These are phyloP conservation scores for Physaria fendleri DNA, from an alignment of 345 rosid species.

Conservation along the genomic window DNA sequence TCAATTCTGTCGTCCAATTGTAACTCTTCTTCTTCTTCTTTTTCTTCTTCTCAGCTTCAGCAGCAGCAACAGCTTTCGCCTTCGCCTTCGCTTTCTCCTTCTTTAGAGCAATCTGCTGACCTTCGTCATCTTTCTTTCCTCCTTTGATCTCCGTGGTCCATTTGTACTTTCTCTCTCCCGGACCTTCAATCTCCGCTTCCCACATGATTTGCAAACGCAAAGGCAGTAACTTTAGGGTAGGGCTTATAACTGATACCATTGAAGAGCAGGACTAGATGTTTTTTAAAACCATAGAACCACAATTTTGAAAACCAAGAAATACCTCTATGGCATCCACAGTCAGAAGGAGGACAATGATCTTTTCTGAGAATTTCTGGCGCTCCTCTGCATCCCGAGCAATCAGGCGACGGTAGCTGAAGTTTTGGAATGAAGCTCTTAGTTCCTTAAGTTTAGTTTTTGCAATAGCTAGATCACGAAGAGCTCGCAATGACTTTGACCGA, in stretches of 20 bases:
- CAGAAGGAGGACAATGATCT: slow-evolving; percentile 85
- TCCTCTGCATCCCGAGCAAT: slow-evolving; percentile 73
- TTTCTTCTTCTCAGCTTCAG: slow-evolving; percentile 37
- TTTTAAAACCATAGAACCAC: neutral
- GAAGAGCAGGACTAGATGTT: neutral
- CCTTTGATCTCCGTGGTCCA: slow-evolving; percentile 61
- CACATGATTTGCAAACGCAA: slow-evolving; percentile 4
- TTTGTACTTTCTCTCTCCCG: slow-evolving; percentile 59
- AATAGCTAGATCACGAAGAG: slow-evolving; percentile 83
- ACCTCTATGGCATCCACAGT: slow-evolving; percentile 97
- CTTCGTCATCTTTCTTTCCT: slow-evolving; percentile 23
- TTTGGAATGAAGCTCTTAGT: slow-evolving; percentile 65
- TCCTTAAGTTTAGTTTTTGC: slow-evolving; percentile 92
- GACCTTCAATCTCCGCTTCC: slow-evolving; percentile 70
- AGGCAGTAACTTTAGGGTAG: neutral
- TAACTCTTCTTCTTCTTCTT: slow-evolving; percentile 30
- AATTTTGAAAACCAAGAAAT: slow-evolving; percentile 4
- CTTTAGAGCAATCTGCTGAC: slow-evolving; percentile 6
- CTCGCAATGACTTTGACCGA: slow-evolving; percentile 73
- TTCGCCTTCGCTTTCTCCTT: slow-evolving; percentile 13
- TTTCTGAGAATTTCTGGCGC: slow-evolving; percentile 74
- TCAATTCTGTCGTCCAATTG: slow-evolving; percentile 74
- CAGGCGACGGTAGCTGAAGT: slow-evolving; percentile 73
- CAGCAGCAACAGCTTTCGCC: slow-evolving; percentile 41
- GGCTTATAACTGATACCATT: neutral